A percentile compares a stretch with the other conserved stretches of the same genome.
phyloP scores from a whole-genome alignment of 352 stramenopile species.

The Globisporangium echinulatum region DNA sequence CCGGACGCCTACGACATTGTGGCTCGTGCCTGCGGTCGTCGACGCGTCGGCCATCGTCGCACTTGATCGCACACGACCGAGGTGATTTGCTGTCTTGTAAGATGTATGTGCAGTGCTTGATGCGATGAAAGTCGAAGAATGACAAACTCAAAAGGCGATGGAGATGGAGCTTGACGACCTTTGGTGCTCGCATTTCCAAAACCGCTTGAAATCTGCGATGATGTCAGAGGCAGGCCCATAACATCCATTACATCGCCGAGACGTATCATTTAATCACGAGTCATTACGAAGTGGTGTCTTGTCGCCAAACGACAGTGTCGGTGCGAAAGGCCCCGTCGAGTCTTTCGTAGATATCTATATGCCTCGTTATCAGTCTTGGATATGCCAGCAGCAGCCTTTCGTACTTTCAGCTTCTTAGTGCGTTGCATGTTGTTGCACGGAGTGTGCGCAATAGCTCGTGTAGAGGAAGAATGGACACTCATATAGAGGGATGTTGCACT shows the following conservation, averaged over 20 bases:
- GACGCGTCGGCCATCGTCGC: not conserved
- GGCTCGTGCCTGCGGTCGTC: not conserved
- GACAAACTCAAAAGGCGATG: too few relatives aligned
- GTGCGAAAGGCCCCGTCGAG: not conserved
- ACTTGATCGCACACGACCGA: not conserved
- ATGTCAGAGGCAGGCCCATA: too few relatives aligned
- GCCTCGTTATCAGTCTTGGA: not conserved
- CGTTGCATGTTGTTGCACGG: not conserved
- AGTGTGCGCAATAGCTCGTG: not conserved
- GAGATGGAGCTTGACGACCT: too few relatives aligned
- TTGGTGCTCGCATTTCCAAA: too few relatives aligned
- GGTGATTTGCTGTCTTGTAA: too few relatives aligned
- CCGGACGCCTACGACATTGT: not conserved
- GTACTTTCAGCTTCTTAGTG: not conserved
- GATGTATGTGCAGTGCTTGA: too few relatives aligned
- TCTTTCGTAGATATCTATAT: not conserved
- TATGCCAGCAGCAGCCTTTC: not conserved
- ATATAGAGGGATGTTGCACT: slow-evolving; percentile 4
- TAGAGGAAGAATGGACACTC: not conserved
- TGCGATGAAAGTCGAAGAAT: too few relatives aligned
- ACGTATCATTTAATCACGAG: too few relatives aligned
- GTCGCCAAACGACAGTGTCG: not conserved
- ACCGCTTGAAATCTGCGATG: too few relatives aligned
- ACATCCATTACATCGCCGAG: too few relatives aligned
- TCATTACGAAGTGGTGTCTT: too few relatives aligned